These are phyloP conservation scores for Peronosclerospora sorghi DNA, from an alignment of 352 stramenopile genomes.

Conservation along the genomic window DNA sequence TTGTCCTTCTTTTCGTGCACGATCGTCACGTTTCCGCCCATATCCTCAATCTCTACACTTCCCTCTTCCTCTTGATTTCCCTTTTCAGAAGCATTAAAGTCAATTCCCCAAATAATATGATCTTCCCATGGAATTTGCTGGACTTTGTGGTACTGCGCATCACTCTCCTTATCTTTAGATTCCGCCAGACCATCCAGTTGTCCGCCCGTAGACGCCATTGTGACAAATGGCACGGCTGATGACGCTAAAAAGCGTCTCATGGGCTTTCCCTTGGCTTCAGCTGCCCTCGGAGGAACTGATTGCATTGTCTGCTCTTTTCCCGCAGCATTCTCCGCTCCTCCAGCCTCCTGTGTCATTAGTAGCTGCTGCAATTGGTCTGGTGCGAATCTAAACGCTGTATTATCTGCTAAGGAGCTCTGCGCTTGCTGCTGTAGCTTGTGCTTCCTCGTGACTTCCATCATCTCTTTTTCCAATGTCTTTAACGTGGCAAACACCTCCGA, in stretches of 20 bases:
- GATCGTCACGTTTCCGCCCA: constrained; percentile 14
- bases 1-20: constrained; percentile 7
- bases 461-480: constrained; percentile 38
- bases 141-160: constrained; percentile 70
- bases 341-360: constrained; percentile 39
- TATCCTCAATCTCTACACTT: constrained; percentile 49
- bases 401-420: constrained; percentile 6
- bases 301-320: constrained; percentile 35
- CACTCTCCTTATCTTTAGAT: constrained; percentile 17
- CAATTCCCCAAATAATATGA: constrained; percentile 66
- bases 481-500: constrained; percentile 44
- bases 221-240: constrained; percentile 47
- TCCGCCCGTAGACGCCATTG: constrained; percentile 16
- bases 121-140: constrained; percentile 77
- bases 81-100: constrained; percentile 27
- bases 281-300: constrained; percentile 14
- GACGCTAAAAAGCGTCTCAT: constrained; percentile 60
- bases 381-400: constrained; percentile 24
- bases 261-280: constrained; percentile 50
- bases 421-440: constrained; percentile 18
- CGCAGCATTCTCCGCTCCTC: constrained; percentile 19
- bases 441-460: constrained; percentile 34
- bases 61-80: constrained; percentile 5
- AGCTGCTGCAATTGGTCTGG: constrained; percentile 57
- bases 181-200: constrained; percentile 5